Conservation (phyloP, 495 filamentous ascomycete genomes). For the Trichoderma parareesei region DNA sequence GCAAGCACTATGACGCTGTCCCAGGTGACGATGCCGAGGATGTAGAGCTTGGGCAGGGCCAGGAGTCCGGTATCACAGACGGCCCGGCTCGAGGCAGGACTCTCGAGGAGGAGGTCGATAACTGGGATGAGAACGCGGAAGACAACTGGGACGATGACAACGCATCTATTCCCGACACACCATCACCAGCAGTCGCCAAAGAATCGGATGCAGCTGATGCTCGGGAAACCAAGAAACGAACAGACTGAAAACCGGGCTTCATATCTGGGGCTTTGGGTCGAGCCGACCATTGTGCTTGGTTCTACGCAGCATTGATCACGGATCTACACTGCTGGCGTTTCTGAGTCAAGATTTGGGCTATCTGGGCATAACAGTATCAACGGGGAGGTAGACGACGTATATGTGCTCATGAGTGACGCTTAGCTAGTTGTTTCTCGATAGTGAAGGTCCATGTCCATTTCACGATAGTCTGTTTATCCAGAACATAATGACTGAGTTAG, state of each 20-base stretch:
- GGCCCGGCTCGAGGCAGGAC: constrained; percentile 23
- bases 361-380: neutral
- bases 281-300: neutral
- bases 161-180: constrained; percentile 23
- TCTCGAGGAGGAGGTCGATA: constrained; percentile 68
- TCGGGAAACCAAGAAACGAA: constrained; percentile 28
- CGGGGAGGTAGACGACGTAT: neutral
- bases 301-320: neutral
- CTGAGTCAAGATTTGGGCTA: neutral
- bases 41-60: constrained; percentile 47
- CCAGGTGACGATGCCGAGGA: constrained; percentile 42
- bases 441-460: neutral
- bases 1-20: constrained; percentile 60
- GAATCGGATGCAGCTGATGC: constrained; percentile 17
- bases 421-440: neutral
- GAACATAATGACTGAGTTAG: no score
- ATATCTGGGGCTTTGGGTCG: neutral
- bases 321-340: neutral
- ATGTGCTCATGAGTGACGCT: neutral
- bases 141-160: constrained; percentile 69
- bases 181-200: constrained; percentile 10
- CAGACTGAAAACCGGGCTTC: constrained; percentile 22
- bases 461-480: no score
- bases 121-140: constrained; percentile 75
- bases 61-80: constrained; percentile 39